These are phyloP conservation scores for Cutaneotrichosporon cyanovorans DNA, from an alignment of 1,284 basidiomycete species.

Conservation along the genomic window DNA sequence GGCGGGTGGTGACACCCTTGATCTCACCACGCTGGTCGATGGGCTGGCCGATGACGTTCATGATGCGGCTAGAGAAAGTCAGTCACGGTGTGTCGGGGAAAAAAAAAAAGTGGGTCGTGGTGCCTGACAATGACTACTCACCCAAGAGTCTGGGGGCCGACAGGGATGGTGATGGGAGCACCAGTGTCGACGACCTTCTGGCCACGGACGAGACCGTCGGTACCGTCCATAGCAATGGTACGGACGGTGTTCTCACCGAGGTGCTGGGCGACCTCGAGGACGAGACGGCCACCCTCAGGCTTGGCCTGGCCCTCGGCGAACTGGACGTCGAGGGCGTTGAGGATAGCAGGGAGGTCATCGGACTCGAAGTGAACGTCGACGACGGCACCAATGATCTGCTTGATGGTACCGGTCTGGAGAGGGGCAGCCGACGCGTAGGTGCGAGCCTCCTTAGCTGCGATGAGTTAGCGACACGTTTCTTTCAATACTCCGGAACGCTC, in stretches of 20 bases:
- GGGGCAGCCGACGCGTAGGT: slow-evolving; percentile 85
- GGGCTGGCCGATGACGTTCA: slow-evolving; percentile 99
- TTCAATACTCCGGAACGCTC: not conserved
- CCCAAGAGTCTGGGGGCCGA: slow-evolving; percentile 85
- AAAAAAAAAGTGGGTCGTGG: too few relatives aligned
- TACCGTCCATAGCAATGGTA: slow-evolving; percentile 98
- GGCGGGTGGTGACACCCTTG: slow-evolving; percentile 78
- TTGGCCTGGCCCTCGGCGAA: slow-evolving; percentile 52
- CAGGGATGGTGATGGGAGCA: slow-evolving; percentile 90
- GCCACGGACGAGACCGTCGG: slow-evolving; percentile 98
- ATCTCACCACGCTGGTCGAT: slow-evolving; percentile 99
- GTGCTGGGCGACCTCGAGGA: slow-evolving; percentile 94
- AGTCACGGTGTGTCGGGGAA: too few relatives aligned
- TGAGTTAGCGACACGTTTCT: slow-evolving; percentile 5
- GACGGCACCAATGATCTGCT: slow-evolving; percentile 97
- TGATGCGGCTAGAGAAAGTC: slow-evolving; percentile 66
- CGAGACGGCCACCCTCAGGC: slow-evolving; percentile 71
- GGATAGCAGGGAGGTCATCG: slow-evolving; percentile 86
- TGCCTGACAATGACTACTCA: slow-evolving; percentile 18
- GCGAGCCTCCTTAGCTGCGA: slow-evolving; percentile 50
- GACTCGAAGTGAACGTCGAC: slow-evolving; percentile 94
- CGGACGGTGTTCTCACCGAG: slow-evolving; percentile 98
- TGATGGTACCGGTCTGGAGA: slow-evolving; percentile 64
- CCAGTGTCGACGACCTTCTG: slow-evolving; percentile 96
- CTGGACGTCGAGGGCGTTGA: slow-evolving; percentile 96